These are phyloP conservation scores for Fusarium chuoi DNA, from an alignment of 2,329 filamentous ascomycete genomes.

Conservation along the genomic window DNA sequence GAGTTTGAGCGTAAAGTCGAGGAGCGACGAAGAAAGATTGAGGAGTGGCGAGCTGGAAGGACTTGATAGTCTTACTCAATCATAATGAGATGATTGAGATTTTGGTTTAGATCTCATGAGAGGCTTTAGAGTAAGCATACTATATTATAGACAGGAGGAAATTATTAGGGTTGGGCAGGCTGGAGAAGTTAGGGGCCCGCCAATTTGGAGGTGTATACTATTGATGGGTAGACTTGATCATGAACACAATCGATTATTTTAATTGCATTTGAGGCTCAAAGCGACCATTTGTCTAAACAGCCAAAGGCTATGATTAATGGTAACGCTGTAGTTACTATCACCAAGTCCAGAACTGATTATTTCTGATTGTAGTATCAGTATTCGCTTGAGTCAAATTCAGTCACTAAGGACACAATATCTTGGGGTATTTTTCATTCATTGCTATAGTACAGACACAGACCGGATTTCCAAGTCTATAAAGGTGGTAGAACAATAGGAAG, in stretches of 20 bases:
- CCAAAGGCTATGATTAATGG: background rate
- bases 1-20: constrained; percentile 69
- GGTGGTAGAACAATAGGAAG: constrained; percentile 44
- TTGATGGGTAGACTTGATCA: constrained; percentile 34
- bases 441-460: constrained; percentile 52
- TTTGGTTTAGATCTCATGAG: constrained; percentile 18
- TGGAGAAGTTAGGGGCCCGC: background rate
- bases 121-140: constrained; percentile 24
- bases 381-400: background rate
- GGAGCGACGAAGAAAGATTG: constrained; percentile 60
- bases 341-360: too few species aligned
- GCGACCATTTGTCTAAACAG: background rate
- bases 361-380: background rate
- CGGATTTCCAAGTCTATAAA: constrained; percentile 48
- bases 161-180: background rate
- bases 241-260: constrained; percentile 19
- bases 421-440: constrained; percentile 41
- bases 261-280: background rate
- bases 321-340: too few species aligned
- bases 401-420: background rate
- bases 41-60: constrained; percentile 57
- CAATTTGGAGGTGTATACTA: constrained; percentile 27
- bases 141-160: constrained; percentile 24
- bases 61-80: background rate
- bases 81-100: background rate